Evolutionary conservation across 805 yeast genomes (phyloP).

Genomic region (Teunomyces cretensis): DNA sequence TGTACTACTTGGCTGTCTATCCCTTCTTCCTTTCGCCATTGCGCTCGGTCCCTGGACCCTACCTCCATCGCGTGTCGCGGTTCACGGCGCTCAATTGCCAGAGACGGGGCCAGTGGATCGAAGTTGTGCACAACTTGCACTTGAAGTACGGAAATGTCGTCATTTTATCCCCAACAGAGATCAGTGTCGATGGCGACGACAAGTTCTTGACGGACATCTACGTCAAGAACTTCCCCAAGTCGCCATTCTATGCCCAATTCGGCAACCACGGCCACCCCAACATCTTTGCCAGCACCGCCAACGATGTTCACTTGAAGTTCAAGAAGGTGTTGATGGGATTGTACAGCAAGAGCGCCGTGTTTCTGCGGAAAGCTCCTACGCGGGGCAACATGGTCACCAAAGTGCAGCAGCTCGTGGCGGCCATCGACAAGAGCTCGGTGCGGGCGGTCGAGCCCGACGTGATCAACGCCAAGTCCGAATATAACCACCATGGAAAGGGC

Average conservation of each 20-base stretch:
- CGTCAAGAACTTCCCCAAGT: slow-evolving; percentile 54
- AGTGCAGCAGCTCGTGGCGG: slow-evolving; percentile 24
- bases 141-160: slow-evolving; percentile 60
- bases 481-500: slow-evolving; percentile 37
- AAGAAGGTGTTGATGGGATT: slow-evolving; percentile 31
- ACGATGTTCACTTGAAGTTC: slow-evolving; percentile 44
- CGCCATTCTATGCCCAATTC: slow-evolving; percentile 59
- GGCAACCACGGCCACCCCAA: slow-evolving; percentile 57
- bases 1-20: slow-evolving; percentile 37
- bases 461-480: slow-evolving; percentile 30
- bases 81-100: slow-evolving; percentile 35
- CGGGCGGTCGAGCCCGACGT: slow-evolving; percentile 32
- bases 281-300: slow-evolving; percentile 56
- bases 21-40: slow-evolving; percentile 54
- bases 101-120: slow-evolving; percentile 45
- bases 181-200: slow-evolving; percentile 54
- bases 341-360: slow-evolving; percentile 36
- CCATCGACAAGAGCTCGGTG: slow-evolving; percentile 28
- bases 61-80: slow-evolving; percentile 45
- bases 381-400: slow-evolving; percentile 26
- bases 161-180: slow-evolving; percentile 58
- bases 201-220: slow-evolving; percentile 56
- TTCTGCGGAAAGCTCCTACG: slow-evolving; percentile 29
- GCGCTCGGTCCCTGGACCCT: slow-evolving; percentile 58
- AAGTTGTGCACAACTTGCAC: slow-evolving; percentile 49